Evolutionary conservation across 106 monocot species (phyloP), one percentile per base, ranked within the genome.

Genomic region (Platanthera zijinensis): DNA sequence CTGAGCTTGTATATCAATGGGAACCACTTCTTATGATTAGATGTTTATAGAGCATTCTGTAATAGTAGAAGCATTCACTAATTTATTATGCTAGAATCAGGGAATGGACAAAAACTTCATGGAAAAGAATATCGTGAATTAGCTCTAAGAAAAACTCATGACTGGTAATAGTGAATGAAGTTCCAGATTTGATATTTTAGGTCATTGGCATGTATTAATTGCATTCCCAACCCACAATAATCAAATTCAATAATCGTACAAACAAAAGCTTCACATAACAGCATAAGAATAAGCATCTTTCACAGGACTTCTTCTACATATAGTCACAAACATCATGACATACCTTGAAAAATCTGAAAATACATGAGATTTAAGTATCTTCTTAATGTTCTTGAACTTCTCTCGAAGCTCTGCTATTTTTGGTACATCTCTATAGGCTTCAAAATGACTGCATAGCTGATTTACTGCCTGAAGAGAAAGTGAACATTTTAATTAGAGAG

Each of bases 301-400:
- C 66, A 66, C 32, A 39, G 5, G 11, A 32, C 66, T 61, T 61
- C 6, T 18, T 19, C 39, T 67, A 48, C 48, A 47, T 48, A 70
- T 1, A 11, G 45, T n/a, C 15, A 47, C 70, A 70, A 72, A 51
- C 5, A 52, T 66, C 48, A 77, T 48, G 63, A 6, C 50, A 75
- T 84, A 96, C 96, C 96, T 99, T 70, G 92, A 94, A 79, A 99
- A 99, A 84, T 99, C 97, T 76, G 99, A 92, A 83, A 86, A 99
- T 15, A 99, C 94, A 81, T 99, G 94, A 78, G 94, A 99, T 80
- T 94, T 99, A 25, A 99, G 90, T 70, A 94, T 85, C 69, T 94
- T 94, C 74, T 99, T 99, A 66, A 99, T 99, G 80, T 94, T 99
- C 85, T 90, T 99, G 86, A 99, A 91, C 86, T 94, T 99, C 75